Evolutionary conservation across 1,284 basidiomycete species (phyloP), one percentile per base, ranked within the genome.

Genomic region (Grifola frondosa): DNA sequence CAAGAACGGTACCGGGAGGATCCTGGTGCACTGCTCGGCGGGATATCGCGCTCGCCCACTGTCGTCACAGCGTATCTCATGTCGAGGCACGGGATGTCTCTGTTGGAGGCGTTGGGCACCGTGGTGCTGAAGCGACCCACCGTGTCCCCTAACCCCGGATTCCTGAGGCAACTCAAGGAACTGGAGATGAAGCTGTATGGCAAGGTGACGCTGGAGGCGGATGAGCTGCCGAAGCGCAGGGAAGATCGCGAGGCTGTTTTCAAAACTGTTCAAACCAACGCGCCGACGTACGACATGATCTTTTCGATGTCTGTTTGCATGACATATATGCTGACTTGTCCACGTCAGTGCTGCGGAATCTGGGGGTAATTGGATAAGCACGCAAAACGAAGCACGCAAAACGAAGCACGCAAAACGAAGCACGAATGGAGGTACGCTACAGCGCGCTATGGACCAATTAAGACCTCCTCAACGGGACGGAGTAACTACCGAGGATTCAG

Each of bases 51-150:
- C 31, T 71, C 71, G 26, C 74, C 77, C 2, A 73, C 67, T 5
- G 60, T 80, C 29, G 71, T 80, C 37, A 62, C 71, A 15, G 77
- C 69, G 7, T 79, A 79, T 52, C 62, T 79, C 21, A 78, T 81
- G 75, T 59, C 53, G 19, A 32, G 44, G 36, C 54, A 44, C 10
- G 42, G 42, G 11, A 68, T 70, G 64, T 41, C 62, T 15, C 50
- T 70, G 33, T 62, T 58, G 29, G 58, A 40, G 11, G 69, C 69
- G 2, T 53, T 72, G 17, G 61, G 60, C 4, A 48, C 46, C 5
- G 58, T 72, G 33, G 36, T 67, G 8, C 48, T 40, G 6, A 59
- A 53, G 1, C 45, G 71, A 23, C 63, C 65, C 11, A 52, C 55
- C 25, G 59, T 65, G 5, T 65, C 54, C 16, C 71, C 68, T 3